These are phyloP conservation scores for Cryphonectria radicalis DNA, from an alignment of 2,329 filamentous ascomycete genomes.

Conservation along the genomic window DNA sequence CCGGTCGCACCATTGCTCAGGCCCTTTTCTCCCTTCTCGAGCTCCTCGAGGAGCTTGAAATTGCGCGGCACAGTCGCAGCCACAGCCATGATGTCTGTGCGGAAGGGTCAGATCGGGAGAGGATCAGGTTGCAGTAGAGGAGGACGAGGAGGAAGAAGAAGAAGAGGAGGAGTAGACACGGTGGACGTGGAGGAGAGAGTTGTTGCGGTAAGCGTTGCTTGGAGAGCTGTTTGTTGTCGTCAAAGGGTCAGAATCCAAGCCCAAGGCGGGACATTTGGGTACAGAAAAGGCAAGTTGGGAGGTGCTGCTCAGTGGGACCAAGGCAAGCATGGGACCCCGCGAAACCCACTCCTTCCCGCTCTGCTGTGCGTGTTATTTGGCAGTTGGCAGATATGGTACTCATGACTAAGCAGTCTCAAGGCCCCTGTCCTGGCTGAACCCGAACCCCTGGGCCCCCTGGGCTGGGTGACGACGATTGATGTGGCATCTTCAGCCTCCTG, in stretches of 20 bases:
- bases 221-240: slow-evolving; percentile 1
- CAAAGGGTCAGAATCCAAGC: slow-evolving; percentile 1
- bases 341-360: slow-evolving; percentile 4
- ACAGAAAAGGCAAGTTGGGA: background rate
- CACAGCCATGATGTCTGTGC: slow-evolving; percentile 38
- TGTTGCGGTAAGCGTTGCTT: background rate
- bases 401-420: background rate
- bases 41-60: slow-evolving; percentile 94
- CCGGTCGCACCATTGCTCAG: slow-evolving; percentile 76
- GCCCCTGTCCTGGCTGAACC: background rate
- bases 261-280: slow-evolving; percentile 7
- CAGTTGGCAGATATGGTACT: background rate
- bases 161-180: background rate
- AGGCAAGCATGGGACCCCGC: background rate
- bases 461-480: slow-evolving; percentile 1
- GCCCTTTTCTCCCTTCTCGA: slow-evolving; percentile 99
- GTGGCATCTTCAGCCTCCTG: slow-evolving; percentile 11
- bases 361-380: background rate
- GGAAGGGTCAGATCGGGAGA: background rate
- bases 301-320: background rate
- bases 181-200: background rate
- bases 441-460: slow-evolving; percentile 4
- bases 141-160: background rate
- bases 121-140: background rate
- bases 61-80: slow-evolving; percentile 78